phyloP scores from a whole-genome alignment of 164 flowering plant genomes.

The Litsea cubeba region DNA sequence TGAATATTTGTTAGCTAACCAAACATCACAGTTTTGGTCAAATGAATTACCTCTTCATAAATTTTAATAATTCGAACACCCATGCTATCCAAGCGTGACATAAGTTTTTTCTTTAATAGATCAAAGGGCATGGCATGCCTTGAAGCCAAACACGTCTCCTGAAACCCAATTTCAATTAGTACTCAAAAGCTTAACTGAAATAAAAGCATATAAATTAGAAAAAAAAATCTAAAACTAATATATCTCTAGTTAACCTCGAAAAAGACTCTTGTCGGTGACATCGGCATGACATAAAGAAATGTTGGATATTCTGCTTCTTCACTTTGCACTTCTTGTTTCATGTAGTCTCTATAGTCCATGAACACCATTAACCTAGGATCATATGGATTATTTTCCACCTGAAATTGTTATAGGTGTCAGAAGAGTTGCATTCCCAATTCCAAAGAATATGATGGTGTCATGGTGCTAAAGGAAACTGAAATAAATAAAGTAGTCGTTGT shows the following conservation, averaged over 20 bases:
- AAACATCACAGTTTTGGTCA: neutral
- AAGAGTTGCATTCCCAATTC: neutral
- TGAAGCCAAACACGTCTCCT: conserved; percentile 98
- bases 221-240: neutral
- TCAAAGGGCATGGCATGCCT: conserved; percentile 91
- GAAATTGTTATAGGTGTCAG: conserved; percentile 13
- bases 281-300: conserved; percentile 94
- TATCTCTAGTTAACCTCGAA: conserved; percentile 60
- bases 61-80: conserved; percentile 62
- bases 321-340: conserved; percentile 37
- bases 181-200: conserved; percentile 1
- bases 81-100: conserved; percentile 76
- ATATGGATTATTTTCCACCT: conserved; percentile 96
- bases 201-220: neutral
- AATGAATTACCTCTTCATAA: conserved; percentile 77
- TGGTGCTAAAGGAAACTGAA: too few relatives aligned
- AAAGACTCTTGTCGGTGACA: conserved; percentile 87
- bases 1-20: neutral
- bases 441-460: too few relatives aligned
- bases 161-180: conserved; percentile 15
- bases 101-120: conserved; percentile 66
- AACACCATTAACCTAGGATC: conserved; percentile 94
- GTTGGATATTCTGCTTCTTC: conserved; percentile 73
- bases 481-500: too few relatives aligned
- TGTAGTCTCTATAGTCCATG: conserved; percentile 94